Conservation (phyloP, 1,284 basidiomycete genomes). For the Cystobasidium slooffiae region DNA sequence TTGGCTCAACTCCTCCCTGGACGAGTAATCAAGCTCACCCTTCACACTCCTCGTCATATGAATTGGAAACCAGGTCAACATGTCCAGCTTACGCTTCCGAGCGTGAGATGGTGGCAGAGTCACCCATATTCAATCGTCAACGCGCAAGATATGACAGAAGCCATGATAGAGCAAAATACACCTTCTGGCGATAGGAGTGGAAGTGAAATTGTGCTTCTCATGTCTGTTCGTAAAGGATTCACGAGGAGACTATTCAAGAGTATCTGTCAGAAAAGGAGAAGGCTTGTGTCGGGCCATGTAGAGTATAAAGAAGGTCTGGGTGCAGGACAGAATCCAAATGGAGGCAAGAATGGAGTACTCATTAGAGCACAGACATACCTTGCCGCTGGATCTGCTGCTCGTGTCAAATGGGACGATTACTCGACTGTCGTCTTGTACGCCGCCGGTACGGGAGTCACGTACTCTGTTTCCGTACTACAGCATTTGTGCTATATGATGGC, state of each 20-base stretch:
- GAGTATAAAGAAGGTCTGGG: background rate
- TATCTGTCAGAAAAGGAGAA: slow-evolving; percentile 50
- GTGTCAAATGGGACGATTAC: slow-evolving; percentile 70
- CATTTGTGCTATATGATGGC: slow-evolving; percentile 70
- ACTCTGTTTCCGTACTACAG: slow-evolving; percentile 73
- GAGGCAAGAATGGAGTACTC: slow-evolving; percentile 62
- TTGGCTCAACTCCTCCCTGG: slow-evolving; percentile 79
- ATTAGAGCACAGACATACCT: slow-evolving; percentile 73
- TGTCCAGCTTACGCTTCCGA: slow-evolving; percentile 73
- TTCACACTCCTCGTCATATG: slow-evolving; percentile 67
- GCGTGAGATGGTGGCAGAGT: slow-evolving; percentile 68
- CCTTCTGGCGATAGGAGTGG: slow-evolving; percentile 48
- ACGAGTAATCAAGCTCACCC: slow-evolving; percentile 72
- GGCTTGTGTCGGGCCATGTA: slow-evolving; percentile 13
- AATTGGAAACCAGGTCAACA: slow-evolving; percentile 80
- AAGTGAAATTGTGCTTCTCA: slow-evolving; percentile 70
- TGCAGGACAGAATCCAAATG: background rate
- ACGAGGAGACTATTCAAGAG: slow-evolving; percentile 73
- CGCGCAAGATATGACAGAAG: slow-evolving; percentile 63
- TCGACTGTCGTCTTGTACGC: slow-evolving; percentile 72
- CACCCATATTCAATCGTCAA: slow-evolving; percentile 83
- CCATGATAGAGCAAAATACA: slow-evolving; percentile 42
- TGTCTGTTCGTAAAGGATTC: slow-evolving; percentile 77
- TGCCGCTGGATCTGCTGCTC: slow-evolving; percentile 74
- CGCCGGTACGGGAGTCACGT: slow-evolving; percentile 80